Evolutionary conservation across 225 moss, liverwort and hornwort species (phyloP).

Genomic region (Straminergon stramineum): DNA sequence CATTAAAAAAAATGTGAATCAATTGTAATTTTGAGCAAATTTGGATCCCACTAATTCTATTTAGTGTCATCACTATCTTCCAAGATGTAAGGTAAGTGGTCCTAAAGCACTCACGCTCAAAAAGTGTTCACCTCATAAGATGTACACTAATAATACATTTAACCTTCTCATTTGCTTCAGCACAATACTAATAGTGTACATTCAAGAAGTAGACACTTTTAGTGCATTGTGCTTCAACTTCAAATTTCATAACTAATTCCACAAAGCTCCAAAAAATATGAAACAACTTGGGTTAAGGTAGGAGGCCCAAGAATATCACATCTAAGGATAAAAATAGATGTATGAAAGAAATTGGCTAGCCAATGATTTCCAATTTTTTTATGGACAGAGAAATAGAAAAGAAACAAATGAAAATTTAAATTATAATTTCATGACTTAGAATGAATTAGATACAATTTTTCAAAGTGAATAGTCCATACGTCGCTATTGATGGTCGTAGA

Average conservation of each 20-base stretch:
- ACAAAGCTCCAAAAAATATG: not conserved
- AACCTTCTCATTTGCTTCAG: not conserved
- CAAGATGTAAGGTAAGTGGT: not conserved
- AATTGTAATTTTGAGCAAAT: no score
- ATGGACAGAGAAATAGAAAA: no score
- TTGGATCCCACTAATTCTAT: rapidly evolving
- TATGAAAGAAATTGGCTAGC: no score
- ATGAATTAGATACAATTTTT: no score
- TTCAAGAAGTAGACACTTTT: rapidly evolving
- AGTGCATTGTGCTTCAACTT: not conserved
- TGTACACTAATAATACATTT: not conserved
- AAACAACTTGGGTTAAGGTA: not conserved
- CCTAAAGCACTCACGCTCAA: rapidly evolving
- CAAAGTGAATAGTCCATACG: no score
- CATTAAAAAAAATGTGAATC: not conserved
- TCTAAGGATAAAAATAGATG: no score
- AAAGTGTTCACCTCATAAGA: not conserved
- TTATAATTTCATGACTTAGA: no score
- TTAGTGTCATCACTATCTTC: not conserved
- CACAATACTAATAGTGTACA: not conserved
- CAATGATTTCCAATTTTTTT: no score
- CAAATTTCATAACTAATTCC: not conserved
- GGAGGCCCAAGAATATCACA: no score
- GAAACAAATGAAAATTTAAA: no score
- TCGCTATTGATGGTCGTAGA: no score